A percentile compares a stretch with the other conserved stretches of the same genome.
Conservation (phyloP, 306 rosid genomes). For the Cyamopsis tetragonoloba region DNA sequence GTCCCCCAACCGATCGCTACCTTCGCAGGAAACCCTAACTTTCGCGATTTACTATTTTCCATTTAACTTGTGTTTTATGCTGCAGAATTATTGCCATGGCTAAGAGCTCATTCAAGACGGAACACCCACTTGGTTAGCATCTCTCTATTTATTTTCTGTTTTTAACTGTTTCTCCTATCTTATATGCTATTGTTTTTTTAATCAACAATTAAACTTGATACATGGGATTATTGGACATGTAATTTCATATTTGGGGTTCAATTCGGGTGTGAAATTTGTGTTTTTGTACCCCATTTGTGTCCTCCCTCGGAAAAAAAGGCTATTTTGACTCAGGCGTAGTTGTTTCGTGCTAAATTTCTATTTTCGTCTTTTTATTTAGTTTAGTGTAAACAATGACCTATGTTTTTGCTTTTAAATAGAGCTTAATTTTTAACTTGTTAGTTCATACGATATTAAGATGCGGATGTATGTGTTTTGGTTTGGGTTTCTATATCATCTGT, state of each 20-base stretch:
- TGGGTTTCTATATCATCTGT: neutral
- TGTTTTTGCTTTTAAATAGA: neutral
- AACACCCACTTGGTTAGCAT: constrained; percentile 45
- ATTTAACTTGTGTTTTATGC: neutral
- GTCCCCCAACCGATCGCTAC: neutral
- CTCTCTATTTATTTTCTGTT: neutral
- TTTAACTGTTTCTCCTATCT: neutral
- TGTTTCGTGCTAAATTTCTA: neutral
- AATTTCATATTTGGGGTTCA: neutral
- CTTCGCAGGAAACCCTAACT: constrained; percentile 25
- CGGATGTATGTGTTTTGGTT: neutral
- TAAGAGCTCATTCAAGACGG: constrained; percentile 48
- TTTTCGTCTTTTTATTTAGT: neutral
- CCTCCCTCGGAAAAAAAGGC: neutral
- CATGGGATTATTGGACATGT: neutral
- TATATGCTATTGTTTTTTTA: neutral
- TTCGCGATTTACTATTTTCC: neutral
- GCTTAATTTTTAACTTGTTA: neutral
- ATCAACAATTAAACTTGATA: neutral
- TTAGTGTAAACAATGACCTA: neutral
- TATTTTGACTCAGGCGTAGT: neutral
- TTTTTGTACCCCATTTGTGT: neutral
- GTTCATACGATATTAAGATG: neutral
- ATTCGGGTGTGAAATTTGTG: neutral
- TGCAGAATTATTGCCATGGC: constrained; percentile 39